phyloP scores from a whole-genome alignment of 1,139 yeast species.

The Diutina scorzettiae region DNA sequence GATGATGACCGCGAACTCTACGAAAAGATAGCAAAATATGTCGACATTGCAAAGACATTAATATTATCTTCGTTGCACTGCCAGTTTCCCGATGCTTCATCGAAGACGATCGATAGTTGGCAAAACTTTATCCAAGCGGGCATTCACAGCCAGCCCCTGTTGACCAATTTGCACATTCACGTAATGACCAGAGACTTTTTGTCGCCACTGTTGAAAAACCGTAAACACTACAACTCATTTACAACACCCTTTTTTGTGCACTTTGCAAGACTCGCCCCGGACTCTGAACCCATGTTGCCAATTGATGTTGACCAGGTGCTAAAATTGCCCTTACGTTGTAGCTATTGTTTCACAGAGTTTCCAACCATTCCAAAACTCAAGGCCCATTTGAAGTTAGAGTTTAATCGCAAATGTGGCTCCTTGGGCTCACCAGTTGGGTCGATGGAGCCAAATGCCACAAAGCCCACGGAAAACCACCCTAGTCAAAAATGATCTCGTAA shows the following conservation, averaged over 20 bases:
- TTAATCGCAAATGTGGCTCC: not conserved
- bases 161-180: constrained; percentile 62
- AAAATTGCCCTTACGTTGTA: not conserved
- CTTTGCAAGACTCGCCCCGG: constrained; percentile 27
- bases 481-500: not conserved
- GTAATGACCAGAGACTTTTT: constrained; percentile 54
- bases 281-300: not conserved
- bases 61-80: constrained; percentile 14
- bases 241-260: constrained; percentile 51
- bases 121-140: constrained; percentile 41
- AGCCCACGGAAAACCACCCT: not conserved
- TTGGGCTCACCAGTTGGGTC: not conserved
- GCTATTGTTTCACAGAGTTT: not conserved
- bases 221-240: constrained; percentile 63
- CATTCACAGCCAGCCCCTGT: constrained; percentile 60
- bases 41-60: constrained; percentile 29
- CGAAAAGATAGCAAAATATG: constrained; percentile 21
- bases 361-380: not conserved
- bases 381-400: not conserved
- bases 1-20: constrained; percentile 20
- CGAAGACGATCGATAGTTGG: not conserved
- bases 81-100: not conserved
- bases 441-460: not conserved
- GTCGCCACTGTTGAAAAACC: constrained; percentile 43
- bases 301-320: not conserved